phyloP scores from a whole-genome alignment of 495 filamentous ascomycete species.

The Penicillium simplicissimum region DNA sequence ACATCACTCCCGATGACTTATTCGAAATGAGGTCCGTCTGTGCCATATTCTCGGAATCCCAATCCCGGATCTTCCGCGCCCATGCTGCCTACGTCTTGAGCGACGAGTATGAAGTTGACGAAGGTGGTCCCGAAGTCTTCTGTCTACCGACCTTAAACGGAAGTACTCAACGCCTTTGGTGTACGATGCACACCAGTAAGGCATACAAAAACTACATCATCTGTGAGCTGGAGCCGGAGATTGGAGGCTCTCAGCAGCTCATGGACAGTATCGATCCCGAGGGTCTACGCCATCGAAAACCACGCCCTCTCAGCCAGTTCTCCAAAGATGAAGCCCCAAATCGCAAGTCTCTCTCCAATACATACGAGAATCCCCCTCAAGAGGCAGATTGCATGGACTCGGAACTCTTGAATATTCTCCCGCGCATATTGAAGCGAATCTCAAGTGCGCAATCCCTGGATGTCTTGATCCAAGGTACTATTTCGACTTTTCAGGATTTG shows the following conservation, averaged over 20 bases:
- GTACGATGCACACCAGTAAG: conserved; percentile 74
- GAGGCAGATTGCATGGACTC: conserved; percentile 52
- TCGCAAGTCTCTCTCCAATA: background rate
- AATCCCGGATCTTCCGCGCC: conserved; percentile 69
- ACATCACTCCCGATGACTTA: conserved; percentile 71
- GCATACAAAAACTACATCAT: conserved; percentile 63
- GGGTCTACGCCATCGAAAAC: background rate
- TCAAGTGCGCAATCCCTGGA: conserved; percentile 68
- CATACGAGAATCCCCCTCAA: conserved; percentile 34
- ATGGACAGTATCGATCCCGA: background rate
- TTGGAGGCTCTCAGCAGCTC: background rate
- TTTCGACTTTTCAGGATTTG: conserved; percentile 62
- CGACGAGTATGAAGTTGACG: conserved; percentile 60
- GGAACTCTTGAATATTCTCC: conserved; percentile 84
- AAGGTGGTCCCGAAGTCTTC: conserved; percentile 81
- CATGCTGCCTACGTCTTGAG: conserved; percentile 76
- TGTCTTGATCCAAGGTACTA: conserved; percentile 14
- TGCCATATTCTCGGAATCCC: conserved; percentile 73
- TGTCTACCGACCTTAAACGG: conserved; percentile 55
- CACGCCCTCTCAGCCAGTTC: background rate
- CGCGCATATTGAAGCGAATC: conserved; percentile 79
- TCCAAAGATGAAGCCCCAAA: background rate
- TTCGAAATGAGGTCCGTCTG: conserved; percentile 73
- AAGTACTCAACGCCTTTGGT: conserved; percentile 69
- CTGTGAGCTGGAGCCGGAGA: conserved; percentile 81